A percentile compares a stretch with the other conserved stretches of the same genome.
phyloP scores from a whole-genome alignment of 2,329 filamentous ascomycete species.

The Neurospora crassa region DNA sequence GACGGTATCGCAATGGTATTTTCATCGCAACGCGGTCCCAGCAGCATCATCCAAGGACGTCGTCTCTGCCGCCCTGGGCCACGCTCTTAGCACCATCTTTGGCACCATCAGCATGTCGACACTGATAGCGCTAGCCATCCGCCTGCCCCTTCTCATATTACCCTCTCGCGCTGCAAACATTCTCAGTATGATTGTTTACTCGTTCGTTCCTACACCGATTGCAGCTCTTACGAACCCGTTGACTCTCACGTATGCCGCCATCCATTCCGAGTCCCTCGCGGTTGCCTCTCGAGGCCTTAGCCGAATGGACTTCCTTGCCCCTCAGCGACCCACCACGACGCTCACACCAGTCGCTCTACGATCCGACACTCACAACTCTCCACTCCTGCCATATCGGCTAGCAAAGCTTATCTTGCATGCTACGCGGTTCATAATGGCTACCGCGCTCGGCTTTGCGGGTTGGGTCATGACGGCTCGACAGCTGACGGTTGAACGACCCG shows the following conservation, averaged over 20 bases:
- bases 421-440: constrained; percentile 82
- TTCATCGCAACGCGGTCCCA: constrained; percentile 78
- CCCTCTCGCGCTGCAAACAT: constrained; percentile 58
- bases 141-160: constrained; percentile 75
- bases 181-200: constrained; percentile 54
- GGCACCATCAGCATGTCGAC: constrained; percentile 88
- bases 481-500: constrained; percentile 51
- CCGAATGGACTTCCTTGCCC: constrained; percentile 71
- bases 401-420: constrained; percentile 88
- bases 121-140: constrained; percentile 67
- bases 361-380: constrained; percentile 20
- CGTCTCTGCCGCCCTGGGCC: constrained; percentile 70
- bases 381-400: constrained; percentile 75
- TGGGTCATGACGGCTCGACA: constrained; percentile 90
- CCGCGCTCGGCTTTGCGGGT: constrained; percentile 84
- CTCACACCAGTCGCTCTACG: constrained; percentile 46
- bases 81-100: constrained; percentile 79
- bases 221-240: constrained; percentile 82
- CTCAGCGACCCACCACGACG: constrained; percentile 64
- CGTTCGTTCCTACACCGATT: constrained; percentile 76
- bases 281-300: constrained; percentile 70
- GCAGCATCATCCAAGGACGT: constrained; percentile 70
- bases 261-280: constrained; percentile 77
- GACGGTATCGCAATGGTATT: constrained; percentile 98
- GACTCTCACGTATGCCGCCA: constrained; percentile 84